Conservation (phyloP, 768 basidiomycete species). For the Hericium coralloides region DNA sequence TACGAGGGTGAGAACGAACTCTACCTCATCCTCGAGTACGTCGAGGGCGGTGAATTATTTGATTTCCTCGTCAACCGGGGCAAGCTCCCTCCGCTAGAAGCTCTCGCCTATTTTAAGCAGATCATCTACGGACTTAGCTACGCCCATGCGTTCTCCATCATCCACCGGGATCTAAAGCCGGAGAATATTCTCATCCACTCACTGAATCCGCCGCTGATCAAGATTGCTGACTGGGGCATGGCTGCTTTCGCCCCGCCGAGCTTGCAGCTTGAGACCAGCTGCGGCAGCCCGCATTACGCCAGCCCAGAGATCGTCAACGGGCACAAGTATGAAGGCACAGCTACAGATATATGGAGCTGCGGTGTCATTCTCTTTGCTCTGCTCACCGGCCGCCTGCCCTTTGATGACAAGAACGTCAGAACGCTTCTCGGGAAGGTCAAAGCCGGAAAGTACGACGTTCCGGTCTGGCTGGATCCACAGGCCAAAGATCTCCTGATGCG, state of each 20-base stretch:
- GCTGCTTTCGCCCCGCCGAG: constrained; percentile 87
- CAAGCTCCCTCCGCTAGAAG: constrained; percentile 70
- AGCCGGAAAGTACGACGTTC: constrained; percentile 77
- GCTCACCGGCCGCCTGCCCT: constrained; percentile 84
- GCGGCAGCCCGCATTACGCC: constrained; percentile 95
- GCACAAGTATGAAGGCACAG: constrained; percentile 77
- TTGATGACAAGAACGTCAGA: constrained; percentile 84
- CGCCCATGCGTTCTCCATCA: constrained; percentile 95
- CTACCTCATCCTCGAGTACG: constrained; percentile 89
- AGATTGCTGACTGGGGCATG: constrained; percentile 99
- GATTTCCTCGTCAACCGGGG: constrained; percentile 92
- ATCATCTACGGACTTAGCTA: constrained; percentile 94
- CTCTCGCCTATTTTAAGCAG: constrained; percentile 89
- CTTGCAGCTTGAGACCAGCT: constrained; percentile 85
- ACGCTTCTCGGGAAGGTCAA: constrained; percentile 80
- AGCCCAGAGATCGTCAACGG: constrained; percentile 95
- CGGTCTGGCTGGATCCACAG: constrained; percentile 67
- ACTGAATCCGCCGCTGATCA: constrained; percentile 72
- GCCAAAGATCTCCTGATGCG: constrained; percentile 76
- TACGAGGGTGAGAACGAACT: constrained; percentile 89
- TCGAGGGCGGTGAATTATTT: constrained; percentile 93
- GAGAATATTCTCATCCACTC: constrained; percentile 93
- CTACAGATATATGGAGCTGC: constrained; percentile 95
- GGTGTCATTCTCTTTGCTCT: constrained; percentile 91
- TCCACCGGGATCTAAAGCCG: constrained; percentile 96